Evolutionary conservation across 768 basidiomycete genomes (phyloP).

Genomic region (Gloeophyllum trabeum): DNA sequence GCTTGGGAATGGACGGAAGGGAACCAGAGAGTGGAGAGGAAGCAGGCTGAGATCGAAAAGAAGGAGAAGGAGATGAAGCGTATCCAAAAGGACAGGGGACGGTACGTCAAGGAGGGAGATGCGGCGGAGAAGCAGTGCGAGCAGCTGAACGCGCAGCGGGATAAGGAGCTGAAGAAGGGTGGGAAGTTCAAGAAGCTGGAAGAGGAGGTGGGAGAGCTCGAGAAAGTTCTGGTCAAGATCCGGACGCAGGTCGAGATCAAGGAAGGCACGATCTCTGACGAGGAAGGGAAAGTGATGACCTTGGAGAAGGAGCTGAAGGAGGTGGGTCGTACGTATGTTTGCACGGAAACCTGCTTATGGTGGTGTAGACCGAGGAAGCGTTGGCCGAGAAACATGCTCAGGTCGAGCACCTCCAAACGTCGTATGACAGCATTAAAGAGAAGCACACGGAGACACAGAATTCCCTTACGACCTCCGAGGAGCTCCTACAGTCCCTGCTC

Average conservation of each 20-base stretch:
- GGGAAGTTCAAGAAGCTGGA: constrained; percentile 85
- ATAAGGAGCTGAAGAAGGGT: constrained; percentile 85
- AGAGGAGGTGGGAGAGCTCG: constrained; percentile 66
- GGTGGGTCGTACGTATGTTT: constrained; percentile 26
- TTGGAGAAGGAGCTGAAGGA: constrained; percentile 47
- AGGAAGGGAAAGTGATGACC: constrained; percentile 45
- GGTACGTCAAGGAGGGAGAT: constrained; percentile 39
- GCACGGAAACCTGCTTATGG: not conserved
- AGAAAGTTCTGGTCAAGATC: constrained; percentile 71
- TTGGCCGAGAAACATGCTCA: constrained; percentile 49
- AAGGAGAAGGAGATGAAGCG: constrained; percentile 37
- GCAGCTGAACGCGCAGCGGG: constrained; percentile 63
- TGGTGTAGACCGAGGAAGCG: constrained; percentile 39
- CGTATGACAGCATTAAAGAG: constrained; percentile 56
- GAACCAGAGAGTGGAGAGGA: constrained; percentile 36
- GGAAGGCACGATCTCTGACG: constrained; percentile 64
- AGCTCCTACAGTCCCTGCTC: constrained; percentile 88
- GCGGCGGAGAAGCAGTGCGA: constrained; percentile 57
- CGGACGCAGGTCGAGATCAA: constrained; percentile 82
- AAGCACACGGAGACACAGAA: constrained; percentile 50
- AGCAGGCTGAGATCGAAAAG: constrained; percentile 41
- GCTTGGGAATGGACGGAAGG: constrained; percentile 84
- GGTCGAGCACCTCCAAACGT: constrained; percentile 39
- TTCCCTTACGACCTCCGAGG: constrained; percentile 66
- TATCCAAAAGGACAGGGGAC: constrained; percentile 35